Percentiles rank a stretch among this genome's conserved stretches.
Evolutionary conservation across 78 protist genomes (phyloP).

Genomic region (Pigoraptor vietnamica): DNA sequence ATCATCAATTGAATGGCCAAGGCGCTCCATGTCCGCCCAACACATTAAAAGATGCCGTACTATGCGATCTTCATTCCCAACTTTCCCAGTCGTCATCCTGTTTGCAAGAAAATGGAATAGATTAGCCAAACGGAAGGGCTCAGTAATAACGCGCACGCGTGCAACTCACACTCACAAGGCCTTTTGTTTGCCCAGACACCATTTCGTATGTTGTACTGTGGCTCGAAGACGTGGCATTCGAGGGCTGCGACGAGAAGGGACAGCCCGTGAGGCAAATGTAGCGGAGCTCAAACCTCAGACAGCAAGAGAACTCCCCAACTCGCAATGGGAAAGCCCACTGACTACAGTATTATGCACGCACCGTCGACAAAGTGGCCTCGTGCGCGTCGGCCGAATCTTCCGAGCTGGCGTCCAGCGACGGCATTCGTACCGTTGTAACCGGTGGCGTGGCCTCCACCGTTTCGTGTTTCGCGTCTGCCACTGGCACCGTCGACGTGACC

Average conservation of each 20-base stretch:
- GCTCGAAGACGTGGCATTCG: not conserved
- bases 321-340: no score
- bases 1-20: no score
- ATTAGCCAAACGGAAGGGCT: not conserved
- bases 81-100: not conserved
- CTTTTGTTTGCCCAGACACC: not conserved
- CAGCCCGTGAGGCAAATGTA: not conserved
- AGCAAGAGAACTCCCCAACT: not conserved
- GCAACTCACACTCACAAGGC: not conserved
- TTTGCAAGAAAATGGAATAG: not conserved
- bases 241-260: not conserved
- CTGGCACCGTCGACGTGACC: no score
- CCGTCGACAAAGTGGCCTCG: not conserved
- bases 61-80: not conserved
- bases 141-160: not conserved
- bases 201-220: not conserved
- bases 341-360: not conserved
- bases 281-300: not conserved
- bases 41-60: no score
- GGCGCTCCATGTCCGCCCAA: no score
- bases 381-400: not conserved
- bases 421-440: not conserved
- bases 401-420: not conserved
- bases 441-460: not conserved
- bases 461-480: not conserved